Evolutionary conservation across 192 early-diverging fungal species (phyloP).

Genomic region (Haplosporangium gracile): DNA sequence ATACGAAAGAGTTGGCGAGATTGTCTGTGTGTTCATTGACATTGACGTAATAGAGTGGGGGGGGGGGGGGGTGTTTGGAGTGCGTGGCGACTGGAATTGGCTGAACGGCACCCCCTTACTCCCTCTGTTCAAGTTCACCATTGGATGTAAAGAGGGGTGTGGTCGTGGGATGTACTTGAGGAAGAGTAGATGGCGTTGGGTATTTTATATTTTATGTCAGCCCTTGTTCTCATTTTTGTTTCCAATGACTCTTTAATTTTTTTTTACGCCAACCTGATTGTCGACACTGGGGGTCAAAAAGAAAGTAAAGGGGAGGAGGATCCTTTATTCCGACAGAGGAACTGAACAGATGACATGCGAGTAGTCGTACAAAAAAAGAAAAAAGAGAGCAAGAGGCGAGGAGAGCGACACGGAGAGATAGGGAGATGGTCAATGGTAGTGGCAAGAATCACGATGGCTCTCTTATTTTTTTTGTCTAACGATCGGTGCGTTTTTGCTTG

Average conservation of each 20-base stretch:
- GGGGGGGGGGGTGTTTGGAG: constrained; percentile 7
- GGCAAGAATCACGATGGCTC: neutral
- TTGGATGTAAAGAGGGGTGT: neutral
- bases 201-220: neutral
- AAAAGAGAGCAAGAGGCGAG: neutral
- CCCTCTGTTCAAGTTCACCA: neutral
- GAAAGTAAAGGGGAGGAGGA: neutral
- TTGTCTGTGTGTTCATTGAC: neutral
- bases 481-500: neutral
- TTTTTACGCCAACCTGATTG: constrained; percentile 3
- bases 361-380: constrained; percentile 7
- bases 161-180: neutral
- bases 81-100: constrained; percentile 1
- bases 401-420: neutral
- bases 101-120: neutral
- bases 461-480: neutral
- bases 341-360: constrained; percentile 10
- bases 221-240: constrained; percentile 3
- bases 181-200: constrained; percentile 3
- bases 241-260: neutral
- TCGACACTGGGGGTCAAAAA: neutral
- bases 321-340: neutral
- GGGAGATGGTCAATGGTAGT: neutral
- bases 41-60: neutral
- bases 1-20: neutral